Percentiles rank a stretch among this genome's conserved stretches.
Conservation (phyloP, 768 basidiomycete species). For the Russula sp. region DNA sequence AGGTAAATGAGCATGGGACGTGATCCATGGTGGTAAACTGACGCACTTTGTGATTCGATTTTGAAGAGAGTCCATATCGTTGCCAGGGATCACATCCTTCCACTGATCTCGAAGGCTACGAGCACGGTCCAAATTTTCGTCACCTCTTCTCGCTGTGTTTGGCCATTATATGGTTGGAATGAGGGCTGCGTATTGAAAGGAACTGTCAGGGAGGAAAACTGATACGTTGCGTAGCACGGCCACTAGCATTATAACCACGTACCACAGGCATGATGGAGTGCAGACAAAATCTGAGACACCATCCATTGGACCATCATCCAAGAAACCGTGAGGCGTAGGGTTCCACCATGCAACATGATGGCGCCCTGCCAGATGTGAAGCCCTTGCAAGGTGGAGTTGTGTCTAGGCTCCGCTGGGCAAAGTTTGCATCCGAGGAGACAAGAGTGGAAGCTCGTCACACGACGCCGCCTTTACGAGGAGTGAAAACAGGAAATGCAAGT, state of each 20-base stretch:
- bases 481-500: no score
- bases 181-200: neutral
- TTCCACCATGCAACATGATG: no score
- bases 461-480: neutral
- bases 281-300: neutral
- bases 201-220: neutral
- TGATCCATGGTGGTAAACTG: neutral
- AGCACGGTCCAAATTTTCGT: neutral
- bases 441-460: neutral
- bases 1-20: neutral
- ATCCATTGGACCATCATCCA: neutral
- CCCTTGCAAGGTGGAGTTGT: neutral
- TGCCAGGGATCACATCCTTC: neutral
- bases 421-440: neutral
- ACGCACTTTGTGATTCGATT: conserved; percentile 5
- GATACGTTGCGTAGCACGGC: neutral
- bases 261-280: neutral
- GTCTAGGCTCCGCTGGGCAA: neutral
- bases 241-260: neutral
- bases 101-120: conserved; percentile 4
- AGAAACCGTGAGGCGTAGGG: neutral
- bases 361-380: neutral
- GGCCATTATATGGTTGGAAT: neutral
- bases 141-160: neutral
- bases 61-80: neutral